Conservation (phyloP, 768 basidiomycete species). For the Russula vinacea region DNA sequence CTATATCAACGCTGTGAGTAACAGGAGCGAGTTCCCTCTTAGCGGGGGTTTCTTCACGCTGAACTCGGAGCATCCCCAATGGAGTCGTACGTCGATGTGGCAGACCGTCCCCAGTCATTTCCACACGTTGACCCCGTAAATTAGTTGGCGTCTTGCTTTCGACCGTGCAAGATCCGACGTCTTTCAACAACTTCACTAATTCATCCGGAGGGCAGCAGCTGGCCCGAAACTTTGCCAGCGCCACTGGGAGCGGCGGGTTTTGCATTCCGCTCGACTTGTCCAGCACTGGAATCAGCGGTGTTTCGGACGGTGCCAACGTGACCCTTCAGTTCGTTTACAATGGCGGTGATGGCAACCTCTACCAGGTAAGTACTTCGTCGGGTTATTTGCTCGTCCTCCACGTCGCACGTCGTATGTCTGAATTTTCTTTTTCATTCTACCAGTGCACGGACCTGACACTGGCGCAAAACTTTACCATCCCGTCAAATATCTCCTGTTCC, state of each 20-base stretch:
- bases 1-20: slow-evolving; percentile 48
- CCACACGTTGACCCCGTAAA: slow-evolving; percentile 20
- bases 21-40: slow-evolving; percentile 69
- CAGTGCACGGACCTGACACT: slow-evolving; percentile 82
- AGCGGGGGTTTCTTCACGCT: slow-evolving; percentile 56
- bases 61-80: slow-evolving; percentile 62
- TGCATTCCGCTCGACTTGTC: slow-evolving; percentile 69
- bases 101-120: slow-evolving; percentile 4
- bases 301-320: slow-evolving; percentile 64
- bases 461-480: slow-evolving; percentile 48
- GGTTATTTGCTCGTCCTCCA: neutral
- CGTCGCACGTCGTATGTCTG: neutral
- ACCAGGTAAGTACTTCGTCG: slow-evolving; percentile 50
- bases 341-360: slow-evolving; percentile 71
- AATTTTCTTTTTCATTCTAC: neutral
- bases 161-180: slow-evolving; percentile 54
- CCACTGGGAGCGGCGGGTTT: slow-evolving; percentile 54
- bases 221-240: slow-evolving; percentile 49
- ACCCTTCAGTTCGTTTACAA: slow-evolving; percentile 67
- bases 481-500: slow-evolving; percentile 43
- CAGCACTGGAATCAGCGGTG: slow-evolving; percentile 45
- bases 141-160: slow-evolving; percentile 56
- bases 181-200: slow-evolving; percentile 59
- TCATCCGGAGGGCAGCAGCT: slow-evolving; percentile 38
- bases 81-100: slow-evolving; percentile 48